phyloP scores from a whole-genome alignment of 441 rosid genomes.

The Bruguiera hainesii region DNA sequence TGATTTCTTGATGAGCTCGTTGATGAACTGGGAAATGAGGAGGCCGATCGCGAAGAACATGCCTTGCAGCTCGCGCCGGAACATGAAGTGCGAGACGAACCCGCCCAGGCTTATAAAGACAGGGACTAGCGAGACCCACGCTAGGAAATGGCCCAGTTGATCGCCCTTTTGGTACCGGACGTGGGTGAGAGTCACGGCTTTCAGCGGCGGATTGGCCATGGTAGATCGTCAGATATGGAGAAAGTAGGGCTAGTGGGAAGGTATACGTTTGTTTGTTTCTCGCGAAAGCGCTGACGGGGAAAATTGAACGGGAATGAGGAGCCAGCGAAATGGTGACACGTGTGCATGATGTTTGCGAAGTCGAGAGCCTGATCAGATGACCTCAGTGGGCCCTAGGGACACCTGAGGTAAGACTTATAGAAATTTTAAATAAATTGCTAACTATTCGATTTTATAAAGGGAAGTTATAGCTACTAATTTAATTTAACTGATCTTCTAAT shows the following conservation, averaged over 20 bases:
- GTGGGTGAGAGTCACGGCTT: constrained; percentile 81
- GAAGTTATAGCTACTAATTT: too few relatives aligned
- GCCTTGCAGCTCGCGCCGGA: constrained; percentile 87
- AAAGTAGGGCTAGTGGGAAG: not conserved
- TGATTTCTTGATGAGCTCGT: constrained; percentile 58
- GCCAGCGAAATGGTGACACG: too few relatives aligned
- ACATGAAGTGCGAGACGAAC: constrained; percentile 77
- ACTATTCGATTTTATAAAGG: too few relatives aligned
- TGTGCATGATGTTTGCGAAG: too few relatives aligned
- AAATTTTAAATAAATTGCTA: too few relatives aligned
- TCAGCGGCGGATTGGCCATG: constrained; percentile 35
- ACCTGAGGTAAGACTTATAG: too few relatives aligned
- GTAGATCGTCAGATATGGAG: not conserved
- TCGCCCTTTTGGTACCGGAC: constrained; percentile 81
- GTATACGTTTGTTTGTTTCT: not conserved
- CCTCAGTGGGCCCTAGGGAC: too few relatives aligned
- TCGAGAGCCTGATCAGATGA: too few relatives aligned
- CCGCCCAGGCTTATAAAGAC: constrained; percentile 89
- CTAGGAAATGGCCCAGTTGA: constrained; percentile 73
- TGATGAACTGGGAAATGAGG: constrained; percentile 67
- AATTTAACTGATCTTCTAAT: too few relatives aligned
- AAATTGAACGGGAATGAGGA: too few relatives aligned
- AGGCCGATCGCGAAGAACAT: constrained; percentile 86
- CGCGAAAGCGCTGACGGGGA: not conserved
- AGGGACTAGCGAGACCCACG: constrained; percentile 86